Evolutionary conservation across 2,329 filamentous ascomycete genomes (phyloP).

Genomic region (Neonectria coccinea): DNA sequence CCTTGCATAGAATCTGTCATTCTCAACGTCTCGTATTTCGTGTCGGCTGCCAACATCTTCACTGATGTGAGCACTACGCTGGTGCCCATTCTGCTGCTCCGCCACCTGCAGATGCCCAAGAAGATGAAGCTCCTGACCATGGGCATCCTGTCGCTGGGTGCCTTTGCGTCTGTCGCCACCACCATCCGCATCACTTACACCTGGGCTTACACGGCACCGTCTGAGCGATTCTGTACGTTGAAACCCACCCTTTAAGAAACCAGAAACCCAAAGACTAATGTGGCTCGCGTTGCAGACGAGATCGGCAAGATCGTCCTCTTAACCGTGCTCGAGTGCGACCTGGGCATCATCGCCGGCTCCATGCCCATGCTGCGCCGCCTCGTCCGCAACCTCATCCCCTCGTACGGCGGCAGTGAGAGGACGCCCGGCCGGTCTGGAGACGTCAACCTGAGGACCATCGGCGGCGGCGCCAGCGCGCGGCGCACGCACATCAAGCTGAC

Average conservation of each 20-base stretch:
- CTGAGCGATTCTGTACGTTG: slow-evolving; percentile 22
- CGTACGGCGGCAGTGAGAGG: slow-evolving; percentile 22
- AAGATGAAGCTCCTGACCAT: slow-evolving; percentile 32
- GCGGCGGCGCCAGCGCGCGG: slow-evolving; percentile 23
- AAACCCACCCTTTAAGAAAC: background rate
- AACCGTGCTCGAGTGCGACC: slow-evolving; percentile 41
- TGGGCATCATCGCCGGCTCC: slow-evolving; percentile 43
- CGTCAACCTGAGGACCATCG: slow-evolving; percentile 34
- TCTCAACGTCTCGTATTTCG: slow-evolving; percentile 31
- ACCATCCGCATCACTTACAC: slow-evolving; percentile 36
- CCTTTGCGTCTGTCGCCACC: slow-evolving; percentile 35
- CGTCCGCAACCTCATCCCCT: slow-evolving; percentile 30
- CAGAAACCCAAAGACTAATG: background rate
- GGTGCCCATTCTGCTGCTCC: slow-evolving; percentile 29
- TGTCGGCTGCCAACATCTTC: slow-evolving; percentile 35
- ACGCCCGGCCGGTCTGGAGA: slow-evolving; percentile 28
- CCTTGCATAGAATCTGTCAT: slow-evolving; percentile 9
- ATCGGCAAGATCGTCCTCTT: slow-evolving; percentile 40
- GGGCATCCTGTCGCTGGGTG: slow-evolving; percentile 29
- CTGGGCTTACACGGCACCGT: slow-evolving; percentile 30
- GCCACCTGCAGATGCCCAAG: slow-evolving; percentile 31
- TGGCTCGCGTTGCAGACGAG: slow-evolving; percentile 19
- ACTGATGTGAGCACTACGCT: slow-evolving; percentile 30
- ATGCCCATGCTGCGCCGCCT: slow-evolving; percentile 42
- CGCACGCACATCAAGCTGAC: slow-evolving; percentile 30